phyloP scores from a whole-genome alignment of 345 rosid species.

The Rhodamnia rubescens region DNA sequence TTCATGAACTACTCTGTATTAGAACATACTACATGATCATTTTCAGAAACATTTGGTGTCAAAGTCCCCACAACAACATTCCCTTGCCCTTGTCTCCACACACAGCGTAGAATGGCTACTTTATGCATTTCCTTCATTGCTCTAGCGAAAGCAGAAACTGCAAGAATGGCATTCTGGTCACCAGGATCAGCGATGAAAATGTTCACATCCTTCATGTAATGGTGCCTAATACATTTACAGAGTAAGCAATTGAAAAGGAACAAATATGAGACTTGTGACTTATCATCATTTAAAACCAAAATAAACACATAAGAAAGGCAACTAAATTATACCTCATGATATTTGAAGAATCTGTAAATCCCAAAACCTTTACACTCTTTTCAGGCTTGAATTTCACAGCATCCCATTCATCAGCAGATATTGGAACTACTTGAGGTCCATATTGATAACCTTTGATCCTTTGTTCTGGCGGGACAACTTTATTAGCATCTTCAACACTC shows the following conservation, averaged over 20 bases:
- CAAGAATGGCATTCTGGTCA: slow-evolving; percentile 43
- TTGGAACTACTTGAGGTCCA: slow-evolving; percentile 94
- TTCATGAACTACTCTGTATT: not conserved
- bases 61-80: slow-evolving; percentile 70
- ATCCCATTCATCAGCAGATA: slow-evolving; percentile 66
- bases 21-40: slow-evolving; percentile 48
- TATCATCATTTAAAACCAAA: slow-evolving; percentile 1
- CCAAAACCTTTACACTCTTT: slow-evolving; percentile 83
- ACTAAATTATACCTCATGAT: slow-evolving; percentile 38
- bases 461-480: slow-evolving; percentile 78
- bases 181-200: slow-evolving; percentile 78
- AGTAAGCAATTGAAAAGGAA: not conserved
- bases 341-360: slow-evolving; percentile 71
- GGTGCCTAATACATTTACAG: slow-evolving; percentile 42
- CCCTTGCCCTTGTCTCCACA: slow-evolving; percentile 84
- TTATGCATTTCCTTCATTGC: slow-evolving; percentile 73
- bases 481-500: slow-evolving; percentile 37
- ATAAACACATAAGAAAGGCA: slow-evolving; percentile 3
- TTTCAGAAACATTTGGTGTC: slow-evolving; percentile 65
- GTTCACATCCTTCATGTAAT: slow-evolving; percentile 91
- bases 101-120: slow-evolving; percentile 87
- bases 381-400: slow-evolving; percentile 79
- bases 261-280: not conserved
- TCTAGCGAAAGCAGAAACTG: slow-evolving; percentile 79
- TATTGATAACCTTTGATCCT: slow-evolving; percentile 87